These are phyloP conservation scores for Friedmanniomyces simplex DNA, from an alignment of 495 filamentous ascomycete species.

Conservation along the genomic window DNA sequence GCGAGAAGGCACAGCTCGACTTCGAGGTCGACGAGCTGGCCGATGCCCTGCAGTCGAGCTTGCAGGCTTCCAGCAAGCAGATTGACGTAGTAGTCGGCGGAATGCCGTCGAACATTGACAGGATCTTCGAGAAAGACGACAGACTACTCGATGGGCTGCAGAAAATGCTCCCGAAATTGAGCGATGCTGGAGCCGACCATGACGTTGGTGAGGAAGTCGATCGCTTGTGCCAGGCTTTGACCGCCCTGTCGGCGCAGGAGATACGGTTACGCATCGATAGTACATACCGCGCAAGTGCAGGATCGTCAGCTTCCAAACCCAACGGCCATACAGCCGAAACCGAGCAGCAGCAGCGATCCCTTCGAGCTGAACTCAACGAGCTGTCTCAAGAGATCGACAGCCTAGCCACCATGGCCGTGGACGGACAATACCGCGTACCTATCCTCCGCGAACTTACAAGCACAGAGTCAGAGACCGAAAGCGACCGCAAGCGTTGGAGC, in stretches of 20 bases:
- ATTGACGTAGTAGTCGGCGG: conserved; percentile 10
- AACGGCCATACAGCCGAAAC: conserved; percentile 8
- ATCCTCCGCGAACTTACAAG: conserved; percentile 7
- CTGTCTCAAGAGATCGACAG: conserved; percentile 28
- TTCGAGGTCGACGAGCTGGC: conserved; percentile 26
- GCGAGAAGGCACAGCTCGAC: conserved; percentile 27
- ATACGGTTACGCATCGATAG: conserved; percentile 26
- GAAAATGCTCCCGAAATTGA: conserved; percentile 24
- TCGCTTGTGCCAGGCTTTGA: conserved; percentile 26
- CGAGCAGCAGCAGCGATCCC: conserved; percentile 4
- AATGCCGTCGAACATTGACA: conserved; percentile 16
- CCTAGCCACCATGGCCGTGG: conserved; percentile 29
- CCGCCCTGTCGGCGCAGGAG: conserved; percentile 21
- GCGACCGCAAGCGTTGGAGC: conserved; percentile 7
- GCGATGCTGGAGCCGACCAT: conserved; percentile 2
- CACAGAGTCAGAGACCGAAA: neutral
- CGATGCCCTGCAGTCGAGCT: conserved; percentile 17
- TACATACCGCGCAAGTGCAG: neutral
- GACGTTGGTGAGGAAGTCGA: conserved; percentile 20
- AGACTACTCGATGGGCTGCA: conserved; percentile 26
- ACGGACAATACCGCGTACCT: conserved; percentile 18
- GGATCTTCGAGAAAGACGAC: conserved; percentile 29
- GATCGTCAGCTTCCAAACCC: conserved; percentile 2
- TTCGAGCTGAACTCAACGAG: conserved; percentile 18
- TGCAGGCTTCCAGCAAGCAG: conserved; percentile 18